These are phyloP conservation scores for Penicillium maclennaniae DNA, from an alignment of 495 filamentous ascomycete genomes.

Conservation along the genomic window DNA sequence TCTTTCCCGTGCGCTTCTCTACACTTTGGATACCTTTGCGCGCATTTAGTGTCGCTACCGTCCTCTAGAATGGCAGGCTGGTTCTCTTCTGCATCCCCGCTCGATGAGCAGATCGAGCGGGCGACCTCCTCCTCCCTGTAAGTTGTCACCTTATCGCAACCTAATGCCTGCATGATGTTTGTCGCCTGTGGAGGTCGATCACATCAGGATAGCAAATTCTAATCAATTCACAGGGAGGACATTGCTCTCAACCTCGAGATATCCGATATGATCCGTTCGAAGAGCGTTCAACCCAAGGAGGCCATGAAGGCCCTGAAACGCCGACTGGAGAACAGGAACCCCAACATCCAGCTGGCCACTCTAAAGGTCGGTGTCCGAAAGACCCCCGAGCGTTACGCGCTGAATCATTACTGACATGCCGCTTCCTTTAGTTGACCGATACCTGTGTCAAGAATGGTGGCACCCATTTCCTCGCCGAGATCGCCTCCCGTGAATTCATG, in stretches of 20 bases:
- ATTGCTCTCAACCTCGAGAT: constrained; percentile 96
- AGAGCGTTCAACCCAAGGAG: constrained; percentile 93
- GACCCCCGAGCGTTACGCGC: not conserved
- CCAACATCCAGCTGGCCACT: constrained; percentile 90
- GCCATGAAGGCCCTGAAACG: constrained; percentile 94
- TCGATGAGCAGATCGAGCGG: constrained; percentile 95
- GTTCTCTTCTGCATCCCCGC: constrained; percentile 81
- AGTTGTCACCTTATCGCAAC: constrained; percentile 9
- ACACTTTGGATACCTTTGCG: not conserved
- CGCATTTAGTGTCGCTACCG: constrained; percentile 1
- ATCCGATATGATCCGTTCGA: constrained; percentile 91
- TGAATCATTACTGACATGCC: constrained; percentile 7
- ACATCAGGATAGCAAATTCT: not conserved
- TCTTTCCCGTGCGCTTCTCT: constrained; percentile 7
- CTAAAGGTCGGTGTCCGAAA: constrained; percentile 61
- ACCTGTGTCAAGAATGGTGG: constrained; percentile 99
- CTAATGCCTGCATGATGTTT: constrained; percentile 2
- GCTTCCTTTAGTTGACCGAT: constrained; percentile 68
- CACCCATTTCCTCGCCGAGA: constrained; percentile 90
- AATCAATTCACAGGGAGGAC: constrained; percentile 64
- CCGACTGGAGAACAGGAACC: constrained; percentile 92
- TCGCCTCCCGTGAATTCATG: constrained; percentile 97
- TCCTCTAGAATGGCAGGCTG: constrained; percentile 75
- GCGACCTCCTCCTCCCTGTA: constrained; percentile 93
- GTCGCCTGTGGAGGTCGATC: not conserved